Conservation (phyloP, 2,329 filamentous ascomycete genomes). For the Aureobasidium melanogenum region DNA sequence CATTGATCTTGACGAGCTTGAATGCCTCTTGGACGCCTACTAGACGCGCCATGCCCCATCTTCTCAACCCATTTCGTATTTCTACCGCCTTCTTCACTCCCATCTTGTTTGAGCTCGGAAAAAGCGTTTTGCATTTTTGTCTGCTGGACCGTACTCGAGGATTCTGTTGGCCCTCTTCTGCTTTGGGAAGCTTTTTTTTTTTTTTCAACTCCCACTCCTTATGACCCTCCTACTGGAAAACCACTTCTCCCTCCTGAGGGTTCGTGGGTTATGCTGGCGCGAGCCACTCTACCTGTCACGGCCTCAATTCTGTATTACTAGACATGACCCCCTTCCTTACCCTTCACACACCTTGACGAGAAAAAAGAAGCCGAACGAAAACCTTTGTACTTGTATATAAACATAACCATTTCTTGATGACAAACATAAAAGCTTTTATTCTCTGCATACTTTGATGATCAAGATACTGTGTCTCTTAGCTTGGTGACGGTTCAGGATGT, state of each 20-base stretch:
- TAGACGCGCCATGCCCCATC: constrained; percentile 13
- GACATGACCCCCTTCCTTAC: constrained; percentile 1
- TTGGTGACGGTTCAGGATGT: not conserved
- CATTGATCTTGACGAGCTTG: constrained; percentile 87
- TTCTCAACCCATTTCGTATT: not conserved
- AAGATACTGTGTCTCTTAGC: not conserved
- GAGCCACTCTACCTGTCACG: not conserved
- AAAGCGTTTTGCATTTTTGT: constrained; percentile 5
- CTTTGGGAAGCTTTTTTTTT: not conserved
- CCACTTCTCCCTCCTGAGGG: not conserved
- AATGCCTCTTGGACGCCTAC: constrained; percentile 64
- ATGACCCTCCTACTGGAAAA: not conserved
- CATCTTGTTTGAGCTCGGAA: not conserved
- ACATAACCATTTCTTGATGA: constrained; percentile 1
- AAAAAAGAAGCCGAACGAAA: constrained; percentile 8
- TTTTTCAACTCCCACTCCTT: not conserved
- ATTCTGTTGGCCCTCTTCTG: not conserved
- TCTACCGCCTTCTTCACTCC: not conserved
- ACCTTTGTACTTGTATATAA: constrained; percentile 9
- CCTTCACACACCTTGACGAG: not conserved
- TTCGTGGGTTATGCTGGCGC: not conserved
- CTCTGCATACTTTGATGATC: not conserved
- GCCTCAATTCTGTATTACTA: constrained; percentile 1
- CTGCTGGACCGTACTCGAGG: not conserved
- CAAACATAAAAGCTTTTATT: not conserved